Evolutionary conservation across 1,284 basidiomycete species (phyloP).

Genomic region (Naganishia sp.): DNA sequence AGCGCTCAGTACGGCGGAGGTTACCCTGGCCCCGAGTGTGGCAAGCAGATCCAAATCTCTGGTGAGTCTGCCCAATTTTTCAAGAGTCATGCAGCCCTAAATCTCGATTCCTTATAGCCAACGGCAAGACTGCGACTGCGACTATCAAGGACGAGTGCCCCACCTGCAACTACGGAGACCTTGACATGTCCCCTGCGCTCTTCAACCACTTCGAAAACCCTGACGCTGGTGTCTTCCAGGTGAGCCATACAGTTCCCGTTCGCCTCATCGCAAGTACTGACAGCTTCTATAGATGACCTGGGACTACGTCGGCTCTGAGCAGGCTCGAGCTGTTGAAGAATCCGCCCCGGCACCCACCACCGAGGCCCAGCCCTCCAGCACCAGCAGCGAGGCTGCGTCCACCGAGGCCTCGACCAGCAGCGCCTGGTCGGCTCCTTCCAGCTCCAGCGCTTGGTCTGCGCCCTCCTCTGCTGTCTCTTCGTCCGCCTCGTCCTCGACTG

Average conservation of each 20-base stretch:
- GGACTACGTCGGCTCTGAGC: constrained; percentile 27
- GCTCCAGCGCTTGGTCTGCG: constrained; percentile 33
- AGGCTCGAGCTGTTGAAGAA: constrained; percentile 15
- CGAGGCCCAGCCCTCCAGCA: neutral
- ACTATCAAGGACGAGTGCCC: constrained; percentile 56
- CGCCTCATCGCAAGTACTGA: too few relatives aligned
- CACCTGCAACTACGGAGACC: constrained; percentile 57
- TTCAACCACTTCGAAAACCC: constrained; percentile 28
- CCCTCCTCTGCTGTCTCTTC: constrained; percentile 20
- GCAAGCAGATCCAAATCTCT: constrained; percentile 58
- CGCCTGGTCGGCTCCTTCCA: constrained; percentile 41
- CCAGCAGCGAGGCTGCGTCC: neutral
- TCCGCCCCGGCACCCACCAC: neutral
- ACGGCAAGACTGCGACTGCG: constrained; percentile 61
- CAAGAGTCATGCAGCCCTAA: constrained; percentile 41
- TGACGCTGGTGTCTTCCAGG: constrained; percentile 26
- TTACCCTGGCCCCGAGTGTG: constrained; percentile 56
- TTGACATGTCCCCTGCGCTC: constrained; percentile 75
- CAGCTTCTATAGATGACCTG: constrained; percentile 19
- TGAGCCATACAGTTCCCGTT: too few relatives aligned
- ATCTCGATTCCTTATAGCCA: neutral
- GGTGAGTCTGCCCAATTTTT: constrained; percentile 55
- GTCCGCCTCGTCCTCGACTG: constrained; percentile 7
- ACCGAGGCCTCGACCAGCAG: constrained; percentile 37
- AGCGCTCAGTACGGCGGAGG: constrained; percentile 43